Evolutionary conservation across 1,284 basidiomycete species (phyloP), one percentile per base, ranked within the genome.

Genomic region (Ganoderma resinaceum): DNA sequence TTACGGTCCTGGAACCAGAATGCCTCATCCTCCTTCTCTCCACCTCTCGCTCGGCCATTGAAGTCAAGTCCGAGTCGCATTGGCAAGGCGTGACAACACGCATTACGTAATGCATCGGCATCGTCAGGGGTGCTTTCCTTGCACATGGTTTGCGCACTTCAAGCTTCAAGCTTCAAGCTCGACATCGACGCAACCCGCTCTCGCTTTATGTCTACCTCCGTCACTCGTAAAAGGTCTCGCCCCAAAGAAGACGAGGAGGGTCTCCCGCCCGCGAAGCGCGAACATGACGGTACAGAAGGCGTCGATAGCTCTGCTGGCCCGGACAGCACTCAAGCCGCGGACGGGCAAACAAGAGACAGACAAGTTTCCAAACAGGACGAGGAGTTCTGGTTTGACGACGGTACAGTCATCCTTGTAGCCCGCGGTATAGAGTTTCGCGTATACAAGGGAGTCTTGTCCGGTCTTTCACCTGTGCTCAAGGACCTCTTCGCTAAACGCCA

Each of bases 301-400:
- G 20, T 20, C 43, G 43, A n/a, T 20, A 20, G 43, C 43, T 6
- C 43, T 40, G 38, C 38, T 40, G 38, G 43, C 18, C 4, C 5
- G 4, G 35, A 9, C 5, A 46, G n/a, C 43, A 2, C 43, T 2
- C 20, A 46, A 7, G 43, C 7, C 2, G 43, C 20, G 18, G 43
- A 23, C n/a, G 38, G 38, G 38, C 38, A 40, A 3, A 3, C 11
- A 14, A 40, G 38, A 12, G n/a, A 46, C 29, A 26, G 49, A 16
- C 53, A 33, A 8, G 31, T n/a, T 33, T 29, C 20, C 16, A 20
- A 57, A 18, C 12, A 20, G 31, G 64, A 65, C 58, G 57, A 40
- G 31, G 57, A 65, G 31, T 65, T 52, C 23, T 65, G 63, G 63
- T 65, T 65, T 20, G 57, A 60, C 0, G 63, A 65, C 33, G 63